Conservation (phyloP, 768 basidiomycete species). For the Collybia nuda region DNA sequence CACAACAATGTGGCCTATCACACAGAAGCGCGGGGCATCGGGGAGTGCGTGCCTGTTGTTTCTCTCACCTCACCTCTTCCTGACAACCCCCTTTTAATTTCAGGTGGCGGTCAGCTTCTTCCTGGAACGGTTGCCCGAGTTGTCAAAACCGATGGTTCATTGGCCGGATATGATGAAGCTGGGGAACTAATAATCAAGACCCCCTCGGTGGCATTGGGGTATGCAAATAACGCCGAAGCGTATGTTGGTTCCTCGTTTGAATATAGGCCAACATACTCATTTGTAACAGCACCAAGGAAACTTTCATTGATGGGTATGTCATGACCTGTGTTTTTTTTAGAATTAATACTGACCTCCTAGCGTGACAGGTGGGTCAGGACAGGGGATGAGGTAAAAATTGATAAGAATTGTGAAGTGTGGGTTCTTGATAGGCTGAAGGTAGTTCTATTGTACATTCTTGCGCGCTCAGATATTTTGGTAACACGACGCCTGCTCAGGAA, state of each 20-base stretch:
- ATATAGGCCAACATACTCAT: neutral
- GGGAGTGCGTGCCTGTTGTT: conserved; percentile 36
- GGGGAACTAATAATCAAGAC: conserved; percentile 60
- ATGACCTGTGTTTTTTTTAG: neutral
- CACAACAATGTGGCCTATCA: conserved; percentile 47
- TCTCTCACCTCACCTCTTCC: neutral
- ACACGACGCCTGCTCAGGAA: conserved; percentile 26
- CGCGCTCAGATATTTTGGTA: neutral
- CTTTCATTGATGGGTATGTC: conserved; percentile 63
- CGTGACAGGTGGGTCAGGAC: conserved; percentile 63
- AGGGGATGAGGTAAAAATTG: conserved; percentile 62
- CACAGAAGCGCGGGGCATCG: conserved; percentile 45
- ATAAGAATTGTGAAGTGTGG: conserved; percentile 53
- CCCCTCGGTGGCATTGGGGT: conserved; percentile 55
- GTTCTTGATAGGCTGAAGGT: conserved; percentile 68
- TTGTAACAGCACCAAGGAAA: conserved; percentile 57
- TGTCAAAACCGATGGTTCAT: conserved; percentile 55
- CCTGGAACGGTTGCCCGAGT: conserved; percentile 58
- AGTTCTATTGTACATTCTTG: neutral
- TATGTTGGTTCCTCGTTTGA: conserved; percentile 29
- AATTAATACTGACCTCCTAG: conserved; percentile 2
- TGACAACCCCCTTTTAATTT: neutral
- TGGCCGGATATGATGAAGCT: conserved; percentile 53
- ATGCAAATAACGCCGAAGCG: conserved; percentile 62
- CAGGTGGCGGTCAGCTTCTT: conserved; percentile 52